These are phyloP conservation scores for Colletotrichum sidae DNA, from an alignment of 2,329 filamentous ascomycete genomes.

Conservation along the genomic window DNA sequence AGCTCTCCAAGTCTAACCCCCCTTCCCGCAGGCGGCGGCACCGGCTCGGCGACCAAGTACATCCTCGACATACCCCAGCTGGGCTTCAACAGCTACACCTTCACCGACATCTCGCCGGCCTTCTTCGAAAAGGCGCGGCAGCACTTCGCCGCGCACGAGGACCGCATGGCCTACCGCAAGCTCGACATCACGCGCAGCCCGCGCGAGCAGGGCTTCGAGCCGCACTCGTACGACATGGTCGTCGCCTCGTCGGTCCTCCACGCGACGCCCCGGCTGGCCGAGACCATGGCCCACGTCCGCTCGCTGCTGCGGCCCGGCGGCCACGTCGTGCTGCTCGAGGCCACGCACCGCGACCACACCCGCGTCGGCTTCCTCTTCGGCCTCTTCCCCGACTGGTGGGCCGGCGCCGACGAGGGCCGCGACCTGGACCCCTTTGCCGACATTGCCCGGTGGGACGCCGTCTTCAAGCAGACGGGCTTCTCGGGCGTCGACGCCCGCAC, in stretches of 20 bases:
- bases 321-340: slow-evolving; percentile 1
- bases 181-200: slow-evolving; percentile 43
- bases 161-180: slow-evolving; percentile 39
- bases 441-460: background rate
- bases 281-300: slow-evolving; percentile 40
- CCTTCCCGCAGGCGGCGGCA: slow-evolving; percentile 10
- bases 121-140: slow-evolving; percentile 48
- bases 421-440: background rate
- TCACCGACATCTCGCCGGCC: slow-evolving; percentile 41
- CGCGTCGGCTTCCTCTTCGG: background rate
- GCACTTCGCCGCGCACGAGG: slow-evolving; percentile 41
- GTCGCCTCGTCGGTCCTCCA: slow-evolving; percentile 52
- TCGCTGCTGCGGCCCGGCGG: slow-evolving; percentile 46
- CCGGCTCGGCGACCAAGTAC: slow-evolving; percentile 16
- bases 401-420: background rate
- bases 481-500: slow-evolving; percentile 1
- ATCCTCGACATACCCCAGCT: slow-evolving; percentile 10
- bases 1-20: too few relatives aligned
- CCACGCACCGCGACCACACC: background rate
- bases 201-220: slow-evolving; percentile 45
- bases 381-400: background rate
- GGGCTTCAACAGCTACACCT: slow-evolving; percentile 39
- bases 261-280: slow-evolving; percentile 44
- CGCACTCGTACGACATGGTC: slow-evolving; percentile 50
- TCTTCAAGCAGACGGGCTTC: background rate